Base-by-base conservation (phyloP, 331 rosid species). In the Stylosanthes scabra region DNA sequence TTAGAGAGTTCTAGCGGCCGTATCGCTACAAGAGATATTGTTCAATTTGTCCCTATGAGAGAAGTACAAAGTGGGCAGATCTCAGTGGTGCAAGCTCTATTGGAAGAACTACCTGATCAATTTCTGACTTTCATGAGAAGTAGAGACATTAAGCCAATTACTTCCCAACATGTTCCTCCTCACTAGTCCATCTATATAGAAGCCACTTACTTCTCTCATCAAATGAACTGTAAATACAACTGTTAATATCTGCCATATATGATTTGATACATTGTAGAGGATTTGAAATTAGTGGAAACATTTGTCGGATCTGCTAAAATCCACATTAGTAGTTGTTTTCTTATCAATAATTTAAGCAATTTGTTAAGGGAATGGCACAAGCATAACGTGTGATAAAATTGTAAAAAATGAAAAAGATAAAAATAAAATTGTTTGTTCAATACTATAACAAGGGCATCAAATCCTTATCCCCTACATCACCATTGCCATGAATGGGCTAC, bases 21-120 rank as follows among this genome's bases (percentile, higher is more conserved):
- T 44, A 27, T 88, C n/a, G 93, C 99, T 11, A 84, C 97, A 12
- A 74, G 92, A 56, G 99, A 94, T 63, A 84, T 91, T 1, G 96
- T 94, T n/a, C 99, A 93, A 74, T 93, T 93, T 83, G 96, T 93
- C 54, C 87, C 96, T 0, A 88, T 91, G 91, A 82, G 88, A 70
- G 87, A 89, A 60, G 93, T 91, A 56, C 89, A 88, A 3, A 75
- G 98, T 3, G 94, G 98, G 13, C 64, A 64, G 6, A 75, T 89
- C 20, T 80, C 92, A 3, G 85, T 74, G 5, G 97, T 93, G 13
- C 88, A 88, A 81, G 84, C 90, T 67, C 92, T 93, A 12, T 47
- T 93, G 65, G 96, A 90, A 77, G 98, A 93, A 85, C 73, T 93
- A 62, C 98, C 98, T 0, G 85, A 74, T 13, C 98, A 93, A 72